Evolutionary conservation across 2,329 filamentous ascomycete genomes (phyloP).

Genomic region (Parafenestella ontariensis): DNA sequence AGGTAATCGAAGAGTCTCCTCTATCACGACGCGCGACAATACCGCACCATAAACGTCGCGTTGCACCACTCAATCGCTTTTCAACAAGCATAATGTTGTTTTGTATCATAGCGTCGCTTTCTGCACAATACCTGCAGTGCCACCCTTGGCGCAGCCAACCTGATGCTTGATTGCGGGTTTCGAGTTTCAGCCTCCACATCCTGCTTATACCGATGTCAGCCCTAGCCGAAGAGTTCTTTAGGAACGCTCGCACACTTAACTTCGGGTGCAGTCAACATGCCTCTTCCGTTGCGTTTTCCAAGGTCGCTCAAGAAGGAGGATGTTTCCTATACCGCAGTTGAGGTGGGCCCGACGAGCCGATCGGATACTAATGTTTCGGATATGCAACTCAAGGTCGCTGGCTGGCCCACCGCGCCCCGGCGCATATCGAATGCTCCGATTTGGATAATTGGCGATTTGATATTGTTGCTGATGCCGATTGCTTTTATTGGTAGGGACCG

Average conservation of each 20-base stretch:
- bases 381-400: background rate
- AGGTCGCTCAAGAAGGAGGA: background rate
- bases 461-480: conserved; percentile 2
- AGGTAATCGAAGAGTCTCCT: too few relatives aligned
- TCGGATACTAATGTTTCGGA: conserved; percentile 1
- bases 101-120: background rate
- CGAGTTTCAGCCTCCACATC: background rate
- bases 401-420: conserved; percentile 1
- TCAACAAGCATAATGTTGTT: too few relatives aligned
- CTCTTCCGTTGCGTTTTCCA: background rate
- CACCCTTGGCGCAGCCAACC: background rate
- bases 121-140: background rate
- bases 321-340: background rate
- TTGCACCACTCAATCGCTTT: too few relatives aligned
- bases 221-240: too few relatives aligned
- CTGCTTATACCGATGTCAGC: background rate
- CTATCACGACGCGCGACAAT: too few relatives aligned
- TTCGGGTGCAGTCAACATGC: background rate
- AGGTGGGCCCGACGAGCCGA: background rate
- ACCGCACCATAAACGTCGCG: too few relatives aligned
- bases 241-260: background rate
- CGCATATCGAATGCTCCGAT: background rate
- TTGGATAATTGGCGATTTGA: conserved; percentile 4
- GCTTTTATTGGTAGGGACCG: background rate
- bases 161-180: background rate